Evolutionary conservation across 1,284 basidiomycete species (phyloP).

Genomic region (Tetrapyrgos nigripes): DNA sequence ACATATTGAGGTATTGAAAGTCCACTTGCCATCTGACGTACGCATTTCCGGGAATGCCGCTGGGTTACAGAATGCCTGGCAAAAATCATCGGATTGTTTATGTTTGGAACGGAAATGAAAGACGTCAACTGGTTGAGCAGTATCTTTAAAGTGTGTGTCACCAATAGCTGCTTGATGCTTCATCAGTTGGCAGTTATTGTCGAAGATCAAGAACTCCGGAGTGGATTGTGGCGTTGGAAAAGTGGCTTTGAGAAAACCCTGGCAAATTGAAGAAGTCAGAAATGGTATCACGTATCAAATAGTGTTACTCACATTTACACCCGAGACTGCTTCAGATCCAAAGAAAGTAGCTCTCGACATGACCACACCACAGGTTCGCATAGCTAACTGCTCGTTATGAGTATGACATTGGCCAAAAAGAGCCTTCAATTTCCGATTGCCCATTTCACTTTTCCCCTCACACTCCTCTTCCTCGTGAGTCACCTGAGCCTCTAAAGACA

Average conservation of each 20-base stretch:
- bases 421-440: slow-evolving; percentile 3
- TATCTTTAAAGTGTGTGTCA: slow-evolving; percentile 32
- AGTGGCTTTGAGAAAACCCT: slow-evolving; percentile 1
- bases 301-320: slow-evolving; percentile 11
- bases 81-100: slow-evolving; percentile 34
- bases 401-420: slow-evolving; percentile 26
- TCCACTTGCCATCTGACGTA: slow-evolving; percentile 26
- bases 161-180: slow-evolving; percentile 22
- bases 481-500: background rate
- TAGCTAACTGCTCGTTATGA: slow-evolving; percentile 30
- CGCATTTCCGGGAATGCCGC: too few relatives aligned
- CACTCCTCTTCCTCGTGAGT: too few relatives aligned
- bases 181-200: slow-evolving; percentile 36
- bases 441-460: background rate
- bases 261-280: background rate
- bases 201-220: too few relatives aligned
- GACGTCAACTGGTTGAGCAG: slow-evolving; percentile 43
- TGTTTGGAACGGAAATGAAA: slow-evolving; percentile 52
- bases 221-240: slow-evolving; percentile 18
- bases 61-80: slow-evolving; percentile 45
- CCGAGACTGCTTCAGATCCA: slow-evolving; percentile 14
- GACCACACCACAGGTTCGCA: slow-evolving; percentile 28
- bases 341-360: slow-evolving; percentile 22
- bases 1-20: slow-evolving; percentile 31
- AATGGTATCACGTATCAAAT: too few relatives aligned